Evolutionary conservation across 495 filamentous ascomycete species (phyloP).

Genomic region (Aspergillus panamensis): DNA sequence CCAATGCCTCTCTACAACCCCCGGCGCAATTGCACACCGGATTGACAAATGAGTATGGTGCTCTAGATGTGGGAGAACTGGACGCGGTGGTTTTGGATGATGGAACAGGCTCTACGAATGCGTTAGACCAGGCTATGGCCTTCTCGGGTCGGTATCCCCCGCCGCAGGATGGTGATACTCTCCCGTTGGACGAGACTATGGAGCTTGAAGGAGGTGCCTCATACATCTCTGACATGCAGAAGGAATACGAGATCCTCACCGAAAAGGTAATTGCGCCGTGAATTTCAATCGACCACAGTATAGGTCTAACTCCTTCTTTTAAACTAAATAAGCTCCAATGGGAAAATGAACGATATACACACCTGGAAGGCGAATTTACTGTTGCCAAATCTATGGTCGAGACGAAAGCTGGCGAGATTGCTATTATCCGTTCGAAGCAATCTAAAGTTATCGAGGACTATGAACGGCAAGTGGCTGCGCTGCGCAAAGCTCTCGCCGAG

Average conservation of each 20-base stretch:
- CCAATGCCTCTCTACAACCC: conserved; percentile 23
- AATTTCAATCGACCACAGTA: not conserved
- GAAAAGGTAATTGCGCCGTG: conserved; percentile 27
- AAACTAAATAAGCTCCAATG: conserved; percentile 44
- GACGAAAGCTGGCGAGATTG: conserved; percentile 62
- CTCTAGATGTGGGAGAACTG: conserved; percentile 54
- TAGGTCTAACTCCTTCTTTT: conserved; percentile 24
- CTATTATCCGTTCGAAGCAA: conserved; percentile 64
- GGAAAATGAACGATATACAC: conserved; percentile 40
- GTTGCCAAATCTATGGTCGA: conserved; percentile 47
- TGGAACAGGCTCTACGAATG: conserved; percentile 27
- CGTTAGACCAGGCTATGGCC: conserved; percentile 28
- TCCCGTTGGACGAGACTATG: conserved; percentile 15
- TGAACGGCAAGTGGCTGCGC: conserved; percentile 48
- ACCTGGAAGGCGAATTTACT: conserved; percentile 44
- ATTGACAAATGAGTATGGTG: conserved; percentile 51
- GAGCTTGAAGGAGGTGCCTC: conserved; percentile 16
- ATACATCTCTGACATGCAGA: conserved; percentile 2
- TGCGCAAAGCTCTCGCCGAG: conserved; percentile 55
- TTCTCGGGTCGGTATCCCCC: conserved; percentile 21
- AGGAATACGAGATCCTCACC: conserved; percentile 26
- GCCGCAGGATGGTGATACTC: conserved; percentile 12
- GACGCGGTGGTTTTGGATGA: conserved; percentile 51
- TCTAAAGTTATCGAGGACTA: conserved; percentile 52
- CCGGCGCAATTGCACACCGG: conserved; percentile 37